Conservation (phyloP, 495 filamentous ascomycete species). For the Penicillium verhagenii region DNA sequence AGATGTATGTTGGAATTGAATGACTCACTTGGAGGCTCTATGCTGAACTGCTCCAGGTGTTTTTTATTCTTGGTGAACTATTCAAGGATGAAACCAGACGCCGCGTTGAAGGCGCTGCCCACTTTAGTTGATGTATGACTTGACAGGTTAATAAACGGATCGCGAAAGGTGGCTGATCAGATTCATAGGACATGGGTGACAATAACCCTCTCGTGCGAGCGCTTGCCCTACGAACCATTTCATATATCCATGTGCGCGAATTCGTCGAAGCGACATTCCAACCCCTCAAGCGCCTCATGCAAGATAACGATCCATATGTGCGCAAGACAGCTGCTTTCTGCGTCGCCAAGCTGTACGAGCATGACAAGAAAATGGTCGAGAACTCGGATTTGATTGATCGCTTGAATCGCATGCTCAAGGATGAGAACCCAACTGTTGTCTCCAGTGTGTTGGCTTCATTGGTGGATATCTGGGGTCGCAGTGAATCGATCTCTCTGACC, state of each 20-base stretch:
- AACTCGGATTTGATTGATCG: constrained; percentile 87
- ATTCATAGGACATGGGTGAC: constrained; percentile 83
- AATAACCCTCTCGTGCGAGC: constrained; percentile 90
- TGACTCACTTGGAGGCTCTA: not conserved
- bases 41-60: constrained; percentile 62
- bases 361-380: constrained; percentile 89
- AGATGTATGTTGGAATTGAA: constrained; percentile 68
- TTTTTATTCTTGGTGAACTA: constrained; percentile 98
- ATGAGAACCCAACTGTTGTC: constrained; percentile 97
- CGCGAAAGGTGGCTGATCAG: not conserved
- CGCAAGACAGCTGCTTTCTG: constrained; percentile 96
- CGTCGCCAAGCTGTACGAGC: constrained; percentile 97
- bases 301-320: constrained; percentile 91
- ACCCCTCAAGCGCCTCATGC: constrained; percentile 78
- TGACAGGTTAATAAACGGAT: not conserved
- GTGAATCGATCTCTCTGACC: constrained; percentile 94
- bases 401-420: constrained; percentile 83
- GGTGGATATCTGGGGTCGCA: constrained; percentile 98
- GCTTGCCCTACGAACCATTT: constrained; percentile 90
- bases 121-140: constrained; percentile 74
- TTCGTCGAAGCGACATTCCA: constrained; percentile 90
- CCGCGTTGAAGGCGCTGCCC: constrained; percentile 89
- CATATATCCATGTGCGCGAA: constrained; percentile 95
- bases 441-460: constrained; percentile 88
- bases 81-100: constrained; percentile 88